Evolutionary conservation across 352 stramenopile species (phyloP).

Genomic region (Globisporangium canariense): DNA sequence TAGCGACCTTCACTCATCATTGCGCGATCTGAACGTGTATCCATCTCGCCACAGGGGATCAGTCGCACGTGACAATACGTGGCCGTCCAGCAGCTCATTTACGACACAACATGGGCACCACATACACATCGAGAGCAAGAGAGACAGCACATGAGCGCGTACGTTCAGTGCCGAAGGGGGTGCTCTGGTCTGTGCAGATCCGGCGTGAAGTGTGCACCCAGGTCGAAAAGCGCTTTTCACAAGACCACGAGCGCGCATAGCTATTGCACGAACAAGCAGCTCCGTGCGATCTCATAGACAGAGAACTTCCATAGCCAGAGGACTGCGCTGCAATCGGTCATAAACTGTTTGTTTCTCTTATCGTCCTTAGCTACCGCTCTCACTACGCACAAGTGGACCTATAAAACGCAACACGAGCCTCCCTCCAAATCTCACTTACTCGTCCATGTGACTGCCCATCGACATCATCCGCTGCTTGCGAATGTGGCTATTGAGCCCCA

Average conservation of each 20-base stretch:
- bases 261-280: too few species aligned
- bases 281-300: too few species aligned
- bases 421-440: slow-evolving; percentile 4
- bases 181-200: too few species aligned
- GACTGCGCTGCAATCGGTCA: neutral
- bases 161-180: too few species aligned
- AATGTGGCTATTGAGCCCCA: slow-evolving; percentile 81
- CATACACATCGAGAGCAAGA: too few species aligned
- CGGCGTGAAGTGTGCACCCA: too few species aligned
- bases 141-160: too few species aligned
- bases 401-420: neutral
- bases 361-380: neutral
- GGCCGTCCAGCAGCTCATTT: neutral
- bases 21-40: slow-evolving; percentile 2
- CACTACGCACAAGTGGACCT: neutral
- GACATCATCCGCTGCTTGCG: slow-evolving; percentile 69
- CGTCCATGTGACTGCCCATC: slow-evolving; percentile 28
- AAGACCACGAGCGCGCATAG: too few species aligned
- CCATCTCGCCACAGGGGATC: neutral
- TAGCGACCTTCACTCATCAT: slow-evolving; percentile 4
- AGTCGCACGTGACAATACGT: neutral
- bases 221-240: too few species aligned
- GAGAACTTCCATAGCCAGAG: too few species aligned
- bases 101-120: neutral
- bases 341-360: neutral